phyloP scores from a whole-genome alignment of 1,284 basidiomycete genomes.

The Moesziomyces globuligerus region DNA sequence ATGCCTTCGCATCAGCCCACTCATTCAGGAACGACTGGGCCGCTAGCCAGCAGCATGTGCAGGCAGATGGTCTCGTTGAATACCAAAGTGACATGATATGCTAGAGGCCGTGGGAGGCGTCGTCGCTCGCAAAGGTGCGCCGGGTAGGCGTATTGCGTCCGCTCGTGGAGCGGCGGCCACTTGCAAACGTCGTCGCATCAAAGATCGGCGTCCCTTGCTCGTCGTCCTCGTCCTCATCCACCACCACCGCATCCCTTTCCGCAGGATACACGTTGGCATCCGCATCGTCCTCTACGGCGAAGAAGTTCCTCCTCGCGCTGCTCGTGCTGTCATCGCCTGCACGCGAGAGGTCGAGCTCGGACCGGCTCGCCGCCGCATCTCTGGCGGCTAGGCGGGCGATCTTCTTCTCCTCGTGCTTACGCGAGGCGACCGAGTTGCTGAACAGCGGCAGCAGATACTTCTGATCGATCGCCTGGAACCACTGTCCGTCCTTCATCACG shows the following conservation, averaged over 20 bases:
- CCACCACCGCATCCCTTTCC: slow-evolving; percentile 45
- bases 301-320: slow-evolving; percentile 28
- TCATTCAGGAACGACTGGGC: no score
- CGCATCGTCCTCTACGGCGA: slow-evolving; percentile 32
- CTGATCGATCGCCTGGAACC: slow-evolving; percentile 96
- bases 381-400: slow-evolving; percentile 39
- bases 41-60: neutral
- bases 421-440: slow-evolving; percentile 75
- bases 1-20: no score
- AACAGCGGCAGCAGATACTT: slow-evolving; percentile 93
- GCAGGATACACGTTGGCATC: slow-evolving; percentile 27
- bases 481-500: slow-evolving; percentile 75
- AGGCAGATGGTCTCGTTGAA: neutral
- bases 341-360: slow-evolving; percentile 17
- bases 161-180: slow-evolving; percentile 21
- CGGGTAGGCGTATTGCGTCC: slow-evolving; percentile 39
- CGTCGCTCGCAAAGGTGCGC: slow-evolving; percentile 28
- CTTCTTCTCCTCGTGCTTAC: slow-evolving; percentile 66
- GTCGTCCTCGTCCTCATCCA: slow-evolving; percentile 44
- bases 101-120: neutral
- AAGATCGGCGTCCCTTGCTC: slow-evolving; percentile 16
- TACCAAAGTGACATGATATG: neutral
- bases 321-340: neutral
- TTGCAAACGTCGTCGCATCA: slow-evolving; percentile 37
- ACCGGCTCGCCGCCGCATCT: slow-evolving; percentile 22